A percentile compares a stretch with the other conserved stretches of the same genome.
Conservation (phyloP, 495 filamentous ascomycete genomes). For the Neohortaea acidophila region DNA sequence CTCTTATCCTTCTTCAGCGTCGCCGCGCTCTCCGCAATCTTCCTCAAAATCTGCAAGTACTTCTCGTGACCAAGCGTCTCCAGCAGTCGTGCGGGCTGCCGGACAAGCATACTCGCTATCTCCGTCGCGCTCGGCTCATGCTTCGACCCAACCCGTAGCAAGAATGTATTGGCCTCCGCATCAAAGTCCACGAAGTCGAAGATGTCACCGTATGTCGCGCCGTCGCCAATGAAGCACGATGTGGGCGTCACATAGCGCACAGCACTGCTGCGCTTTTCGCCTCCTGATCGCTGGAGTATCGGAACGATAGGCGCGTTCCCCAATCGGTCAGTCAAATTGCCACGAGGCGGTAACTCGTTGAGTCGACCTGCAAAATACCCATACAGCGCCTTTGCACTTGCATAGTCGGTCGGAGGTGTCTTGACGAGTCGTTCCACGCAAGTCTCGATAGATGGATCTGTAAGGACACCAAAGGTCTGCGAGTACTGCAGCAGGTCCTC, state of each 20-base stretch:
- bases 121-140: conserved; percentile 75
- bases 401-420: conserved; percentile 48
- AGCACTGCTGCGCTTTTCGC: conserved; percentile 7
- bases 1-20: conserved; percentile 61
- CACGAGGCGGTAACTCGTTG: conserved; percentile 42
- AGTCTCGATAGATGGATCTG: conserved; percentile 60
- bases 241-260: conserved; percentile 44
- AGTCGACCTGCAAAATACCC: conserved; percentile 66
- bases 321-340: conserved; percentile 43
- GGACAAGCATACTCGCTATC: conserved; percentile 60
- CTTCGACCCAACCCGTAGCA: conserved; percentile 76
- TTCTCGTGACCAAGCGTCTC: conserved; percentile 67
- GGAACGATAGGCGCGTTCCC: conserved; percentile 28
- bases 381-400: conserved; percentile 55
- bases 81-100: conserved; percentile 64
- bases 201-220: conserved; percentile 63
- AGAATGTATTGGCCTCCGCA: conserved; percentile 67
- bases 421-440: conserved; percentile 55
- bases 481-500: conserved; percentile 61
- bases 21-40: conserved; percentile 52
- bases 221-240: conserved; percentile 62
- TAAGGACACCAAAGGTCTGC: conserved; percentile 62
- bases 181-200: conserved; percentile 97
- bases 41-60: conserved; percentile 66
- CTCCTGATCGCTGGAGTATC: conserved; percentile 2